Base-by-base conservation (phyloP, 768 basidiomycete species). In the Gloeostereum incarnatum region DNA sequence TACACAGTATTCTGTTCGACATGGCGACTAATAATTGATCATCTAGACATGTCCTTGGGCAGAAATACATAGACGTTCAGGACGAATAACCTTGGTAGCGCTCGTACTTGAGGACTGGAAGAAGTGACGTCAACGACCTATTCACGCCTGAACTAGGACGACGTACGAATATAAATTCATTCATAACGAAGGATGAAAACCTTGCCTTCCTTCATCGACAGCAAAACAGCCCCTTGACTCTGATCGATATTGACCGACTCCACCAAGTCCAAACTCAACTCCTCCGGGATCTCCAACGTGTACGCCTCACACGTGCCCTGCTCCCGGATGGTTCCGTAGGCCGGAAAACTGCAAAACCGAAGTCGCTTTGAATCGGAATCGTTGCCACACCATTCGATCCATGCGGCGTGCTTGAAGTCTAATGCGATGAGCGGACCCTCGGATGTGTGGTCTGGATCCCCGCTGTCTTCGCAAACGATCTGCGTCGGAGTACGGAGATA, bases 331-430 rank as follows among this genome's bases (percentile, higher is more conserved):
- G 48, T 30, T 32, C 42, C 54, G 8, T 33, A 33, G 9, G 75
- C 65, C 3, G 81, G 81, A 49, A 83, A 82, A 30, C 78, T 78
- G 24, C 82, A 81, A 49, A 82, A 82, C n/a, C 76, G 61, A 25
- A 83, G 56, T 40, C 73, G 66, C 46, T 76, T 82, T 13, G 59
- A 57, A 1, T 66, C 66, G 16, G 51, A 35, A 6, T 61, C 59
- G 7, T 43, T 59, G 47, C 57, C 63, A 45, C 46, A 51, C 48
- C 77, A 75, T 49, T 85, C 81, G 33, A 92, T 75, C 74, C 87
- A 84, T 24, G 87, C 81, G 13, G 89, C 83, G 49, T 90, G 87
- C 29, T 86, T 85, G 60, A 92, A 93, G 52, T 92, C 78, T 5
- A 91, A 81, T 0, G 82, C 82, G n/a, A 85, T 75, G 10, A 85